Conservation (phyloP, 75 land plant genomes). For the Cunninghamia lanceolata region DNA sequence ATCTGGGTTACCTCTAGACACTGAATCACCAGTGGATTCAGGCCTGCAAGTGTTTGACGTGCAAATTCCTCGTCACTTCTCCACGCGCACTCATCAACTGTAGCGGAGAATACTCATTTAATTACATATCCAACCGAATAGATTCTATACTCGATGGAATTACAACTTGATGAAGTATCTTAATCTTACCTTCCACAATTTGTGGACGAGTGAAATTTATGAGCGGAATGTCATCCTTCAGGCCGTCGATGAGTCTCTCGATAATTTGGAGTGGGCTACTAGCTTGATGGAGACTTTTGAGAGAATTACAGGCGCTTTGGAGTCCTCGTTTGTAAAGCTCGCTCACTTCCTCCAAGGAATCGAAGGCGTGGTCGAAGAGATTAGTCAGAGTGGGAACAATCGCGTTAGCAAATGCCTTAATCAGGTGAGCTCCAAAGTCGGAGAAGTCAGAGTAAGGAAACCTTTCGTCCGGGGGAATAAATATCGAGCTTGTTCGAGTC, state of each 20-base stretch:
- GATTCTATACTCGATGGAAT: not conserved
- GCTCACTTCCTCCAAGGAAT: constrained; percentile 27
- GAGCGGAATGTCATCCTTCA: not conserved
- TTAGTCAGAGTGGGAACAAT: constrained; percentile 19
- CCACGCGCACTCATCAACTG: constrained; percentile 27
- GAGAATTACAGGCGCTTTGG: constrained; percentile 27
- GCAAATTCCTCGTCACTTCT: constrained; percentile 32
- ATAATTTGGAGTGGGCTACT: not conserved
- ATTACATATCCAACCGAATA: not conserved
- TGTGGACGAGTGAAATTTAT: constrained; percentile 6
- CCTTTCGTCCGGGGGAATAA: constrained; percentile 47
- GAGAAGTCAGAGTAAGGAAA: constrained; percentile 34
- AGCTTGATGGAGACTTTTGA: not conserved
- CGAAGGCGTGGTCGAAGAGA: constrained; percentile 19
- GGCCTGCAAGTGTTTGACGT: constrained; percentile 36
- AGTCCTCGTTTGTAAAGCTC: constrained; percentile 16
- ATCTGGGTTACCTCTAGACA: constrained; percentile 17
- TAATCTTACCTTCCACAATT: not conserved
- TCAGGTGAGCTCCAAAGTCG: constrained; percentile 23
- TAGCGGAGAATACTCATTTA: no score
- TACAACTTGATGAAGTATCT: no score
- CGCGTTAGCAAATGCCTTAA: constrained; percentile 23
- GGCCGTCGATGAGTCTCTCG: not conserved
- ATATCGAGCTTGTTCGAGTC: constrained; percentile 20
- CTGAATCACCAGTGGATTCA: constrained; percentile 30